phyloP scores from a whole-genome alignment of 75 land plant genomes.

The Gnetum montanum region DNA sequence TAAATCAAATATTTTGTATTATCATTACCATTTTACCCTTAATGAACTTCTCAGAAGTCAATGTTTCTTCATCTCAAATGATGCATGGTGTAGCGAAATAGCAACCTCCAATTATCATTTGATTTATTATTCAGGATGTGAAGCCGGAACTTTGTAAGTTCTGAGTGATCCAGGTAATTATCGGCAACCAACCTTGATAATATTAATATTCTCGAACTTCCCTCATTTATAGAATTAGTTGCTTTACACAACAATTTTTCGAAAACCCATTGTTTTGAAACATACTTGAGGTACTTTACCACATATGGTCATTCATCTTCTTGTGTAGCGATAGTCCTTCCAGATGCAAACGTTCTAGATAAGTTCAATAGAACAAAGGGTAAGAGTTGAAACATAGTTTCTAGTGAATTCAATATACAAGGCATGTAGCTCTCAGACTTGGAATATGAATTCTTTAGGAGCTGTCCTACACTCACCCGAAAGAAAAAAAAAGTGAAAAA shows the following conservation, averaged over 20 bases:
- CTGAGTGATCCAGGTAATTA: constrained; percentile 27
- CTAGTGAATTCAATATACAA: constrained; percentile 30
- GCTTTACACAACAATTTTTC: constrained; percentile 27
- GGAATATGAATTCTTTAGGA: constrained; percentile 18
- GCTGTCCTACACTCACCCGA: constrained; percentile 63
- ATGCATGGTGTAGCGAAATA: constrained; percentile 28
- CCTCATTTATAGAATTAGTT: constrained; percentile 5
- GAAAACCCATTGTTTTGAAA: constrained; percentile 36
- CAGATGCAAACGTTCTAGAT: neutral
- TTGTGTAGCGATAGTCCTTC: neutral
- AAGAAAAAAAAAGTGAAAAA: no score
- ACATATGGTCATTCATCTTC: constrained; percentile 50
- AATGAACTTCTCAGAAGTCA: no score
- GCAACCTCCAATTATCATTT: constrained; percentile 59
- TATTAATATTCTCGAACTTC: no score
- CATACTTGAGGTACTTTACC: constrained; percentile 41
- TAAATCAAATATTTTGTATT: no score
- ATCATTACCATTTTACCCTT: no score
- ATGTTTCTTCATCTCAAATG: constrained; percentile 28
- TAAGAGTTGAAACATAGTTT: constrained; percentile 33
- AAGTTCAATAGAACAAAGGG: constrained; percentile 14
- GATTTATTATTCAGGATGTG: constrained; percentile 22
- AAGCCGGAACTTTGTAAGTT: constrained; percentile 33
- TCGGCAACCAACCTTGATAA: constrained; percentile 38
- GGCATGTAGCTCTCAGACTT: neutral